phyloP scores from a whole-genome alignment of 164 flowering plant species.

The Vitis rupestris region DNA sequence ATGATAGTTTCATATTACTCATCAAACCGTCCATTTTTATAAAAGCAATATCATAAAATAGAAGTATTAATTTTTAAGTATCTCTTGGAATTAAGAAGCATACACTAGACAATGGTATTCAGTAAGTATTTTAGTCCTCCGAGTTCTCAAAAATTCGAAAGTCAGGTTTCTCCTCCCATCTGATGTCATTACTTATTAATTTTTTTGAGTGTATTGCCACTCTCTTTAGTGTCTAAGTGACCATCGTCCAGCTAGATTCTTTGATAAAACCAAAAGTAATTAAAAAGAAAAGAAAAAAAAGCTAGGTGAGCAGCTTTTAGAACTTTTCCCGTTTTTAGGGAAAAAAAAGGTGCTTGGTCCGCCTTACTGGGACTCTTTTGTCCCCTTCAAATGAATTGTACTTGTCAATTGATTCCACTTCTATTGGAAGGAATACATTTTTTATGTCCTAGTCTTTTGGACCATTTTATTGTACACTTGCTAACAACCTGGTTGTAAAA shows the following conservation, averaged over 20 bases:
- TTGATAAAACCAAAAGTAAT: slow-evolving; percentile 1
- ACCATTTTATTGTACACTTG: too few relatives aligned
- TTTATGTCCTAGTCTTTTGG: too few relatives aligned
- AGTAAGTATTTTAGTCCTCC: not conserved
- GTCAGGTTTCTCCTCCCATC: not conserved
- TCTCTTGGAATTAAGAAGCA: not conserved
- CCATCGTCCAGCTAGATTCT: not conserved
- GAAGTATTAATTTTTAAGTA: too few relatives aligned
- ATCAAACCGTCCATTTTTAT: too few relatives aligned
- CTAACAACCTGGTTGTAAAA: too few relatives aligned
- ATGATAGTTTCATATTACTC: too few relatives aligned
- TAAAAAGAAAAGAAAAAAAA: not conserved
- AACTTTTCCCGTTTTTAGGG: not conserved
- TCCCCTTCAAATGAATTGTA: too few relatives aligned
- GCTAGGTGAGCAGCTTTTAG: slow-evolving; percentile 1
- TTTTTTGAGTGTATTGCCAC: too few relatives aligned
- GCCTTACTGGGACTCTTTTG: too few relatives aligned
- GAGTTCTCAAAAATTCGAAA: not conserved
- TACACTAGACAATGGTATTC: not conserved
- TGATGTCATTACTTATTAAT: not conserved
- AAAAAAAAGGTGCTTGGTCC: too few relatives aligned
- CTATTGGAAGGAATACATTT: not conserved
- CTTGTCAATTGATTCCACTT: not conserved
- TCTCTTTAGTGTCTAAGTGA: too few relatives aligned
- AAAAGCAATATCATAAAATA: too few relatives aligned